Evolutionary conservation across 306 rosid species (phyloP).

Genomic region (Ziziphus jujuba): DNA sequence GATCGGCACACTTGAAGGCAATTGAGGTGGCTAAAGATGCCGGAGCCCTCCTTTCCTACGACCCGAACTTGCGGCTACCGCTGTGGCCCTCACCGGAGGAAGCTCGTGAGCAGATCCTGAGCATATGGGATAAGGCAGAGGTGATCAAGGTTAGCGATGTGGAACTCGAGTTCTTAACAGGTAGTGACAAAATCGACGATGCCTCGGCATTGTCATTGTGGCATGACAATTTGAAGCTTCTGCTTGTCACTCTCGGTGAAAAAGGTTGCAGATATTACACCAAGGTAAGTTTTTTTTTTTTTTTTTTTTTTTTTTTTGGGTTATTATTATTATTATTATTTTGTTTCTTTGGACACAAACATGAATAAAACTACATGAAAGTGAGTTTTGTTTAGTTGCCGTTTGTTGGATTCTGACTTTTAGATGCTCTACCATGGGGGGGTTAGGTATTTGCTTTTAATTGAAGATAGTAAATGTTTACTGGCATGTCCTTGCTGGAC

Average conservation of each 20-base stretch:
- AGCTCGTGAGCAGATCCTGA: slow-evolving; percentile 80
- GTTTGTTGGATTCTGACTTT: slow-evolving; percentile 7
- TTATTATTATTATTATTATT: too few relatives aligned
- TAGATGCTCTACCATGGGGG: not conserved
- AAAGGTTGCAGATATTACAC: slow-evolving; percentile 88
- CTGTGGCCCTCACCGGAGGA: slow-evolving; percentile 77
- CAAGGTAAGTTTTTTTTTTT: slow-evolving; percentile 48
- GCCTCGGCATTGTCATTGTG: slow-evolving; percentile 72
- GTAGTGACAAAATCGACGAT: slow-evolving; percentile 66
- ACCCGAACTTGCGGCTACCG: slow-evolving; percentile 77
- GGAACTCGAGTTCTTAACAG: slow-evolving; percentile 85
- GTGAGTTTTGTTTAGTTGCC: not conserved
- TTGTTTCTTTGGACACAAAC: not conserved
- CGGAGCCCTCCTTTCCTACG: slow-evolving; percentile 83
- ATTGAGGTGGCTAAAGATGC: slow-evolving; percentile 87
- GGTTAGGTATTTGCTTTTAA: not conserved
- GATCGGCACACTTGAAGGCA: slow-evolving; percentile 92
- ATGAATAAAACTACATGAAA: too few relatives aligned
- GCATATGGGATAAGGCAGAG: slow-evolving; percentile 92
- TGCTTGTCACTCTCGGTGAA: slow-evolving; percentile 93
- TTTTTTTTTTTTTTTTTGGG: not conserved
- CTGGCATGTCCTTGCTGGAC: not conserved
- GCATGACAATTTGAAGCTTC: slow-evolving; percentile 82
- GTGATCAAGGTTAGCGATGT: slow-evolving; percentile 85
- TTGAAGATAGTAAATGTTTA: not conserved